phyloP scores from a whole-genome alignment of 805 yeast genomes.

The Saccharomycopsis amapae region DNA sequence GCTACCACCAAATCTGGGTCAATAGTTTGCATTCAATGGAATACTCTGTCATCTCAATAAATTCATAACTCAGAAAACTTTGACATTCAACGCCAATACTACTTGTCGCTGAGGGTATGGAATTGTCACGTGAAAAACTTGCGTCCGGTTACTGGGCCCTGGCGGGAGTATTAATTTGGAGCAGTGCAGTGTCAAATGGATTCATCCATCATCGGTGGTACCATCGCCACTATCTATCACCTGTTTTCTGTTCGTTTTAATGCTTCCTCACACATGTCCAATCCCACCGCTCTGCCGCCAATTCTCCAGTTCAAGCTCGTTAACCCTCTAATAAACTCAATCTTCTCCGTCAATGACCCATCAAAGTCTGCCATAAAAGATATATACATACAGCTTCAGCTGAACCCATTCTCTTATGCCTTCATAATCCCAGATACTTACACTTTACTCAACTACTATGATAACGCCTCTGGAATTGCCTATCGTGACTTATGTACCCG shows the following conservation, averaged over 20 bases:
- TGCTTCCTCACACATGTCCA: background rate
- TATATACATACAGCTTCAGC: constrained; percentile 7
- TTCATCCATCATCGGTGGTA: background rate
- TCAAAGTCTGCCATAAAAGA: constrained; percentile 19
- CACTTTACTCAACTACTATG: constrained; percentile 10
- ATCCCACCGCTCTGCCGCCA: background rate
- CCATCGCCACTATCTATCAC: background rate
- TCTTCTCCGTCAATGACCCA: constrained; percentile 18
- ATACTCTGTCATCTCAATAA: too few species aligned
- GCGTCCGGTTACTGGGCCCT: background rate
- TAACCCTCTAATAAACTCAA: constrained; percentile 19
- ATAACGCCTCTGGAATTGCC: constrained; percentile 3
- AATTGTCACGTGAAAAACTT: background rate
- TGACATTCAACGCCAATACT: too few species aligned
- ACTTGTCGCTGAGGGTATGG: too few species aligned
- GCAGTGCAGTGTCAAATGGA: background rate
- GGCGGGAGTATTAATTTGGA: background rate
- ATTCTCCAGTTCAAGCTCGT: constrained; percentile 18
- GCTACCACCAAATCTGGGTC: too few species aligned
- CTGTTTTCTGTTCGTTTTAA: background rate
- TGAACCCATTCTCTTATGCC: constrained; percentile 18
- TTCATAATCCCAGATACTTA: constrained; percentile 18
- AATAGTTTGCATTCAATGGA: too few species aligned
- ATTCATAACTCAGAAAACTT: too few species aligned
- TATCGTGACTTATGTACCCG: constrained; percentile 14